phyloP scores from a whole-genome alignment of 2,329 filamentous ascomycete species.

The Colletotrichum tropicale region DNA sequence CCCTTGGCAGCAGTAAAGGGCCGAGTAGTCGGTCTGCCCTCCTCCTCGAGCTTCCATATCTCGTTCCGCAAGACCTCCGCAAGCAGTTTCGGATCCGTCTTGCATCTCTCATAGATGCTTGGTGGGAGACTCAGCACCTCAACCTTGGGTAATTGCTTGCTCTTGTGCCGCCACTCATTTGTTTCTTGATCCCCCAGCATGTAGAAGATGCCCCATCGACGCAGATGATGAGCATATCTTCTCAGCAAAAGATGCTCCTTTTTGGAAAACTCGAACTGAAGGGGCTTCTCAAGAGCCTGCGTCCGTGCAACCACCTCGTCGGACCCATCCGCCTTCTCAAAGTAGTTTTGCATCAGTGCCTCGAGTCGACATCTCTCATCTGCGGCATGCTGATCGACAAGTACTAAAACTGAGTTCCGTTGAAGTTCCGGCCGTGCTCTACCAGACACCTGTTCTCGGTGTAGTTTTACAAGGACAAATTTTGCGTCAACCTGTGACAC shows the following conservation, averaged over 20 bases:
- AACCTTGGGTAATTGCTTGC: slow-evolving; percentile 34
- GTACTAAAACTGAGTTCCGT: slow-evolving; percentile 63
- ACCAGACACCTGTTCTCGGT: neutral
- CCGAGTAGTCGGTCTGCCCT: slow-evolving; percentile 22
- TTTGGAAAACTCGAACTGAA: slow-evolving; percentile 68
- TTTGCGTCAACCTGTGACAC: slow-evolving; percentile 88
- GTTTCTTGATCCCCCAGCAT: slow-evolving; percentile 35
- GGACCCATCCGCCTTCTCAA: slow-evolving; percentile 28
- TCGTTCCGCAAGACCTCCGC: slow-evolving; percentile 78
- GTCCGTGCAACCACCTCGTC: slow-evolving; percentile 27
- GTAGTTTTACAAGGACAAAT: slow-evolving; percentile 77
- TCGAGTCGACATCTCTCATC: slow-evolving; percentile 89
- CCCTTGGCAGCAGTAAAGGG: neutral
- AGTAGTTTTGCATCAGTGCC: slow-evolving; percentile 63
- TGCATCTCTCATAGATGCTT: slow-evolving; percentile 78
- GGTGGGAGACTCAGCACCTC: slow-evolving; percentile 67
- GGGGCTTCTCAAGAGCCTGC: slow-evolving; percentile 50
- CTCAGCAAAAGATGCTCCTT: slow-evolving; percentile 66
- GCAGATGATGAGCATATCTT: slow-evolving; percentile 61
- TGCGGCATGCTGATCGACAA: slow-evolving; percentile 94
- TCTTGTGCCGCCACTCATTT: neutral
- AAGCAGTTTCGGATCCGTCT: slow-evolving; percentile 71
- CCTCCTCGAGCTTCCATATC: slow-evolving; percentile 68
- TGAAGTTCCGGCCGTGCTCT: neutral
- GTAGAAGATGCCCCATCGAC: slow-evolving; percentile 76